Percentiles rank a stretch among this genome's conserved stretches.
Evolutionary conservation across 345 rosid species (phyloP).

Genomic region (Angophora floribunda): DNA sequence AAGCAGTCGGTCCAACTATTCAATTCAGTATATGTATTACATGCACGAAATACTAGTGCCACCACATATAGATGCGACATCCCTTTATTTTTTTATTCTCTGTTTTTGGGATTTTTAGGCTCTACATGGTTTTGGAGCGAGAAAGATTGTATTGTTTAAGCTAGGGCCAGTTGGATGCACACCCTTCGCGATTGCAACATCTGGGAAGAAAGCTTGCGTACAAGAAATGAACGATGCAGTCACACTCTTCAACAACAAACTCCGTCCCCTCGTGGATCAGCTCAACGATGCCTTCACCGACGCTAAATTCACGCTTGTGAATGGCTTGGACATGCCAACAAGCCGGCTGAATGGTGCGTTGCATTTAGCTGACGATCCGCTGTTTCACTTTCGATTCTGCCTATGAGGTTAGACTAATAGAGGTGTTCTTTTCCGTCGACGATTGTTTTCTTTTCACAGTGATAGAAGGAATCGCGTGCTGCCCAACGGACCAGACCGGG

Average conservation of each 20-base stretch:
- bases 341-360: background rate
- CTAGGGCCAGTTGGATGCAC: slow-evolving; percentile 78
- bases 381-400: background rate
- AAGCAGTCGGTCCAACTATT: background rate
- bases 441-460: background rate
- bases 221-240: slow-evolving; percentile 33
- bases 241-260: slow-evolving; percentile 40
- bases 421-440: background rate
- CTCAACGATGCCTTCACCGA: slow-evolving; percentile 35
- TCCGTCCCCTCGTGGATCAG: slow-evolving; percentile 34
- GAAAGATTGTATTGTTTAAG: slow-evolving; percentile 43
- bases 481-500: slow-evolving; percentile 18
- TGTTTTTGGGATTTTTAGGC: slow-evolving; percentile 8
- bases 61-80: background rate
- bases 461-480: slow-evolving; percentile 9
- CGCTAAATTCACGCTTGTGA: slow-evolving; percentile 28
- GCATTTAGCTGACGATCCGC: background rate
- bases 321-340: background rate
- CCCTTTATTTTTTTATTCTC: background rate
- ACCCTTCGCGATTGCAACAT: slow-evolving; percentile 26
- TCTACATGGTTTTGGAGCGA: slow-evolving; percentile 47
- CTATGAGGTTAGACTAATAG: background rate
- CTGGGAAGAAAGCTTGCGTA: slow-evolving; percentile 32
- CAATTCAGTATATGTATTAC: background rate
- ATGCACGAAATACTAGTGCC: background rate